These are phyloP conservation scores for Phalaenopsis equestris DNA, from an alignment of 106 monocot genomes.

Conservation along the genomic window DNA sequence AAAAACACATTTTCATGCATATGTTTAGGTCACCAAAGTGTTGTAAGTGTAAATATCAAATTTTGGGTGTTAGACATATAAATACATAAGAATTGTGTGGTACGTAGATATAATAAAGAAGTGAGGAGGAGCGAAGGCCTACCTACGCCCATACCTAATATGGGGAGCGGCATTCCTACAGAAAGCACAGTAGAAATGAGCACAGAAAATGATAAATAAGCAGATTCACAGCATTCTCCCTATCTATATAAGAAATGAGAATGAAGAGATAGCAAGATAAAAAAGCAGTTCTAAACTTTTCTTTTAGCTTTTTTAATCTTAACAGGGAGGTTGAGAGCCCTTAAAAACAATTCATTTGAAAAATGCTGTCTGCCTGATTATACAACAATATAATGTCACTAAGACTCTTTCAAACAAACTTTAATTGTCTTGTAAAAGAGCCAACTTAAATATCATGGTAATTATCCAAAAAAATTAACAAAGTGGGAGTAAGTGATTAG, in stretches of 20 bases:
- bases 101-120: no score
- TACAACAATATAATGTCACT: background rate
- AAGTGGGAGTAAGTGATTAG: background rate
- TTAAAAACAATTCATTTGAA: background rate
- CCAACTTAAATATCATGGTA: background rate
- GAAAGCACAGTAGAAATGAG: conserved; percentile 2
- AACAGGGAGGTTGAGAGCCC: no score
- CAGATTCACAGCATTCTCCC: background rate
- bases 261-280: background rate
- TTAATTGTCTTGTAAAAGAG: background rate
- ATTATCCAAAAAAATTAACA: background rate
- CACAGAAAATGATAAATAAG: background rate
- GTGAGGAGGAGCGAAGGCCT: background rate
- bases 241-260: background rate
- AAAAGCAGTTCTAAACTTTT: no score
- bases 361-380: background rate
- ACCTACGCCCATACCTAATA: conserved; percentile 82
- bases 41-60: no score
- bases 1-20: no score
- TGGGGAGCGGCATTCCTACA: conserved; percentile 72
- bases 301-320: no score
- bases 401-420: background rate
- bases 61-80: no score
- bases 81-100: no score
- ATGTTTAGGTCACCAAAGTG: no score